phyloP scores from a whole-genome alignment of 305 asterid species.

The Fraxinus xanthoxyloides region DNA sequence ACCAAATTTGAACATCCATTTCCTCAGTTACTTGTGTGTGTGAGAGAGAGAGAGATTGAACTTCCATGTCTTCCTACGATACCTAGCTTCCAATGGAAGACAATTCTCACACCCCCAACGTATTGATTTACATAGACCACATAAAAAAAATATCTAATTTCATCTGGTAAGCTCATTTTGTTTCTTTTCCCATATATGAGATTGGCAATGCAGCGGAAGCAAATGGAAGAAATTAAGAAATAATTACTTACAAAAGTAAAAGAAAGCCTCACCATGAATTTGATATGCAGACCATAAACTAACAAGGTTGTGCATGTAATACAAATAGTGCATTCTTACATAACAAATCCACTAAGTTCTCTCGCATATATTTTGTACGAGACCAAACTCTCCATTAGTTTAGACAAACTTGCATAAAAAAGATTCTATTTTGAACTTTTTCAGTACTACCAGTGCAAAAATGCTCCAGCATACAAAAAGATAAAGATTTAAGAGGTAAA shows the following conservation, averaged over 20 bases:
- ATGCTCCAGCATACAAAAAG: not conserved
- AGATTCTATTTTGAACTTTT: not conserved
- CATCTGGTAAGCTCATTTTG: not conserved
- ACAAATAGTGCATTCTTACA: not conserved
- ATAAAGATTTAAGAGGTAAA: too few relatives aligned
- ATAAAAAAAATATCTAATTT: not conserved
- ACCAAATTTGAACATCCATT: too few relatives aligned
- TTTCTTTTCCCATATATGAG: not conserved
- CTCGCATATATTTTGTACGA: not conserved
- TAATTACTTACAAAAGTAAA: not conserved
- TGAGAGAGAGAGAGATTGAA: too few relatives aligned
- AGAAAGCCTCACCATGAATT: not conserved
- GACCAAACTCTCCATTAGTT: not conserved
- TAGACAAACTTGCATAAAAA: not conserved
- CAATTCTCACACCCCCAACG: not conserved
- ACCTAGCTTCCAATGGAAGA: slow-evolving; percentile 9
- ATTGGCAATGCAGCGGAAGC: not conserved
- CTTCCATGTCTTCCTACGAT: too few relatives aligned
- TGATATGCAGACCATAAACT: not conserved
- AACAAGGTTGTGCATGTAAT: not conserved
- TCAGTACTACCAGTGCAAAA: not conserved
- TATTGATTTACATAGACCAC: not conserved
- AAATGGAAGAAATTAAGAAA: not conserved
- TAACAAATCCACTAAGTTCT: too few relatives aligned
- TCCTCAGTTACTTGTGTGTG: too few relatives aligned